Conservation (phyloP, 441 rosid species). For the Corymbia citriodora region DNA sequence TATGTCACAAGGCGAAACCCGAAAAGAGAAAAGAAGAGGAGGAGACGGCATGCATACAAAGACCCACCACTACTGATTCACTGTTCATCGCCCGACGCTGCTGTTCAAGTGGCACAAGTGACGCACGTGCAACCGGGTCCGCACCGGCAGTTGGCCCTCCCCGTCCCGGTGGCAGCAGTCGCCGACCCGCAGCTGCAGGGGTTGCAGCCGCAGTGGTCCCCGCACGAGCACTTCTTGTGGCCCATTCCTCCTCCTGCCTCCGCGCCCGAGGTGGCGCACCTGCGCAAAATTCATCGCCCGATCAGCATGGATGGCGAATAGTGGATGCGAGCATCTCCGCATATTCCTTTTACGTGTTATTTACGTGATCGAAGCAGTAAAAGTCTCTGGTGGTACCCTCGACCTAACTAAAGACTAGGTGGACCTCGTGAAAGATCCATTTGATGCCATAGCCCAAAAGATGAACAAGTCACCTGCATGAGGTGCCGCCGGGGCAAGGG, state of each 20-base stretch:
- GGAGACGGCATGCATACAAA: not conserved
- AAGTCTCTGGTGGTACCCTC: not conserved
- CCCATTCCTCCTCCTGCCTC: conserved; percentile 7
- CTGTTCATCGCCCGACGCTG: not conserved
- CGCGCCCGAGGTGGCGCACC: conserved; percentile 16
- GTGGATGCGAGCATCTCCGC: not conserved
- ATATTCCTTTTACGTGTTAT: not conserved
- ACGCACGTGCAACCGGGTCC: not conserved
- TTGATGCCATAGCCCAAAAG: not conserved
- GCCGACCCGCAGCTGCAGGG: conserved; percentile 40
- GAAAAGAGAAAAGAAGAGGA: not conserved
- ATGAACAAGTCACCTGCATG: not conserved
- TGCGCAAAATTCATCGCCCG: not conserved
- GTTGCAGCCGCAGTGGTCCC: conserved; percentile 62
- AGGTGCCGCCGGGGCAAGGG: not conserved
- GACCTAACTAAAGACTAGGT: not conserved
- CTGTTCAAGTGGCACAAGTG: not conserved
- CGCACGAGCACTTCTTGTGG: conserved; percentile 47
- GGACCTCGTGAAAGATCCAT: not conserved
- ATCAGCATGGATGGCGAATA: not conserved
- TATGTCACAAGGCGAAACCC: not conserved
- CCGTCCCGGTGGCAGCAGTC: not conserved
- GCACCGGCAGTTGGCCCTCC: not conserved
- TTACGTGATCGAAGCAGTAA: not conserved
- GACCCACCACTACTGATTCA: not conserved